phyloP scores from a whole-genome alignment of 306 rosid species.

The Trifolium repens region DNA sequence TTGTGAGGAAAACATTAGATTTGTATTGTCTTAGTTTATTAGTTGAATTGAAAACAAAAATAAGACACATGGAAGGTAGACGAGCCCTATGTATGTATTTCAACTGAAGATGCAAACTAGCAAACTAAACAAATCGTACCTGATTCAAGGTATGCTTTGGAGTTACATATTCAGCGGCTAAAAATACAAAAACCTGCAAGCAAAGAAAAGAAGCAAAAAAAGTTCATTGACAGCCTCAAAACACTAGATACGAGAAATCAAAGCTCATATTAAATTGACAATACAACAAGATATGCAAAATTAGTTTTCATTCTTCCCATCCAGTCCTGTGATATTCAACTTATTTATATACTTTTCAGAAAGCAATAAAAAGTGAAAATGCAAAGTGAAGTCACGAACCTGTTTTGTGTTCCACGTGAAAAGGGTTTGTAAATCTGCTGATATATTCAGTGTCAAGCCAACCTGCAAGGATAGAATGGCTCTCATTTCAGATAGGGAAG shows the following conservation, averaged over 20 bases:
- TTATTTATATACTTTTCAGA: constrained; percentile 22
- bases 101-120: constrained; percentile 18
- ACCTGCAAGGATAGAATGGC: constrained; percentile 61
- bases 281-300: constrained; percentile 8
- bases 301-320: constrained; percentile 5
- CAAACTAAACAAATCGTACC: constrained; percentile 47
- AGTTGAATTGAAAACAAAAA: background rate
- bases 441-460: constrained; percentile 80
- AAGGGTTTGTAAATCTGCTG: constrained; percentile 89
- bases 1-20: background rate
- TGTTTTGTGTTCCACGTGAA: constrained; percentile 99
- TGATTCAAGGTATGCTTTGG: constrained; percentile 72
- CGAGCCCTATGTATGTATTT: background rate
- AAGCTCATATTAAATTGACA: background rate
- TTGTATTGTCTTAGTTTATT: background rate
- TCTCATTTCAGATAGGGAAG: constrained; percentile 8
- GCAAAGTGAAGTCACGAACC: constrained; percentile 57
- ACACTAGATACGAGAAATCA: background rate
- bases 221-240: background rate
- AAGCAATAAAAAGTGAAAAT: background rate
- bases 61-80: background rate
- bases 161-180: constrained; percentile 88
- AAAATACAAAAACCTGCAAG: constrained; percentile 78
- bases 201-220: constrained; percentile 25
- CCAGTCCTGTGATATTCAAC: constrained; percentile 7